Evolutionary conservation across 169 alveolate genomes (phyloP).

Genomic region (Plasmodium adleri): DNA sequence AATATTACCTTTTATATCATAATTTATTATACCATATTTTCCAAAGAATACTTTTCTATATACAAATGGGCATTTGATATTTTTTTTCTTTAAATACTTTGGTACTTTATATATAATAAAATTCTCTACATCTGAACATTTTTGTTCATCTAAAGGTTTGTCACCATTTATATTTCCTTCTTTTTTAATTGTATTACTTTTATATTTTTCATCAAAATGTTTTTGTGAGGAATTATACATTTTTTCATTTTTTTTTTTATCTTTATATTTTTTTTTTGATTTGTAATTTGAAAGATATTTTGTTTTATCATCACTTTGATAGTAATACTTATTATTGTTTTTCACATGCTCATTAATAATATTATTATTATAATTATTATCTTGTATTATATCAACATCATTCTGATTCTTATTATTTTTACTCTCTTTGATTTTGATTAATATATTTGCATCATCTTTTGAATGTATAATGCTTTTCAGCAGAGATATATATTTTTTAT

Average conservation of each 20-base stretch:
- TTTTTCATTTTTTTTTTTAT: background rate
- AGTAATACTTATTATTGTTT: too few relatives aligned
- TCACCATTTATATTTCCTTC: background rate
- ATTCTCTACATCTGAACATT: conserved; percentile 9
- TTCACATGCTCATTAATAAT: too few relatives aligned
- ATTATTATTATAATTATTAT: too few relatives aligned
- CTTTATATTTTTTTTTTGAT: conserved; percentile 1
- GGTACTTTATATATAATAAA: conserved; percentile 79
- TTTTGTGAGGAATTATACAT: background rate
- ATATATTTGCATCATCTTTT: conserved; percentile 5
- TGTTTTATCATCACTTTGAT: too few relatives aligned
- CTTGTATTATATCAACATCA: too few relatives aligned
- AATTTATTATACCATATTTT: conserved; percentile 81
- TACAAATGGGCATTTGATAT: conserved; percentile 83
- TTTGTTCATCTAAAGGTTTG: background rate
- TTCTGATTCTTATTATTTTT: too few relatives aligned
- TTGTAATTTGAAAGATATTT: background rate
- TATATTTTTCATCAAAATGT: background rate
- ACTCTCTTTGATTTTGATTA: too few relatives aligned
- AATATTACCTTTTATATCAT: conserved; percentile 80
- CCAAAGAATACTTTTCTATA: conserved; percentile 81
- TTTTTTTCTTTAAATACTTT: conserved; percentile 77
- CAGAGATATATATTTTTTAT: conserved; percentile 6
- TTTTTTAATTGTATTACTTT: background rate
- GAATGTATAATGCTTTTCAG: conserved; percentile 42